phyloP scores from a whole-genome alignment of 208 protist genomes.

The Tetramitus jugosus region DNA sequence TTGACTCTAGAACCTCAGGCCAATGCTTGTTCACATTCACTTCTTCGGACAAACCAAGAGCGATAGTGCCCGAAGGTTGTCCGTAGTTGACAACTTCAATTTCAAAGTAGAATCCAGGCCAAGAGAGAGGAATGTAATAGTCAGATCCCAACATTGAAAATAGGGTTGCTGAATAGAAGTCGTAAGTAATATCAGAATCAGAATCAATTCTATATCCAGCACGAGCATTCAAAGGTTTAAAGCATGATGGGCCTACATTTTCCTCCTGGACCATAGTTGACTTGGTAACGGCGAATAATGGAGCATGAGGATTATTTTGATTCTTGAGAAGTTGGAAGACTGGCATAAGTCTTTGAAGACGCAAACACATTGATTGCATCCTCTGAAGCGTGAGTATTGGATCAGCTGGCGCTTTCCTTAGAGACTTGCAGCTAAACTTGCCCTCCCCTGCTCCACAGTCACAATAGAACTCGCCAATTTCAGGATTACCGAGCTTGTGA shows the following conservation, averaged over 20 bases:
- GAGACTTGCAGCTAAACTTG: background rate
- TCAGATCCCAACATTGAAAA: background rate
- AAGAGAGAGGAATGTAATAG: background rate
- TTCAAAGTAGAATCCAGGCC: constrained; percentile 16
- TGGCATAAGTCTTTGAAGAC: constrained; percentile 17
- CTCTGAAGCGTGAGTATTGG: background rate
- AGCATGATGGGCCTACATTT: background rate
- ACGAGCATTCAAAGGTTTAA: background rate
- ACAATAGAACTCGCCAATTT: constrained; percentile 17
- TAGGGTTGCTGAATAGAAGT: background rate
- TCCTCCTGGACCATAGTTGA: too few relatives aligned
- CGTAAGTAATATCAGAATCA: background rate
- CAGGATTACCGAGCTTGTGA: background rate
- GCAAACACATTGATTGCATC: background rate
- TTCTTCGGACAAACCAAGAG: background rate
- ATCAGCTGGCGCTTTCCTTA: background rate
- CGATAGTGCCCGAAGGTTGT: background rate
- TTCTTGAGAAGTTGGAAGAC: background rate
- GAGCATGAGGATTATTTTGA: too few relatives aligned
- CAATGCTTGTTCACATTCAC: background rate
- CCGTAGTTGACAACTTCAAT: background rate
- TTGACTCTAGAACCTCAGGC: background rate
- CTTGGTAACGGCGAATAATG: too few relatives aligned
- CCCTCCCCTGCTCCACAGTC: constrained; percentile 14
- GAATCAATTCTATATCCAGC: background rate